A percentile compares a stretch with the other conserved stretches of the same genome.
These are phyloP conservation scores for Magnolia changhungtana DNA, from an alignment of 164 flowering plant genomes.

Conservation along the genomic window DNA sequence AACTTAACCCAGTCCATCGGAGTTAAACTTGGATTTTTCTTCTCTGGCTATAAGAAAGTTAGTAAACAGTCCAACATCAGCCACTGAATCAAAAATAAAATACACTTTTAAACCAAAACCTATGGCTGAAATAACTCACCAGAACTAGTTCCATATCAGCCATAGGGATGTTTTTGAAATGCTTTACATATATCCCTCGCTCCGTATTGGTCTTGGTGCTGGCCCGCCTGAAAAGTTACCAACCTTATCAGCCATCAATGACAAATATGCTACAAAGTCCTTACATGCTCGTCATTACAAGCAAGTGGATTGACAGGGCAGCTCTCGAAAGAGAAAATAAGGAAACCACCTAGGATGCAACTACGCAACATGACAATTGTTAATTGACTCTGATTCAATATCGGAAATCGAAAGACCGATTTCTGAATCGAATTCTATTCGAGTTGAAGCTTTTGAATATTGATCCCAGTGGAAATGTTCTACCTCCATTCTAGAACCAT, in stretches of 20 bases:
- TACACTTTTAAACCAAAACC: not conserved
- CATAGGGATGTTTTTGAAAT: constrained; percentile 97
- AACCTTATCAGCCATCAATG: not conserved
- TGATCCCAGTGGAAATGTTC: not conserved
- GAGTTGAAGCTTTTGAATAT: not conserved
- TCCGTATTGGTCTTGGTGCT: constrained; percentile 39
- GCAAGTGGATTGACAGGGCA: not conserved
- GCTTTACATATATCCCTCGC: constrained; percentile 80
- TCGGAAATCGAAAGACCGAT: not conserved
- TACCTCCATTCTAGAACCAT: not conserved
- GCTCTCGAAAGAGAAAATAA: not conserved
- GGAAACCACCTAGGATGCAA: not conserved
- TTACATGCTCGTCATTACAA: not conserved
- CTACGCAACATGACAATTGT: not conserved
- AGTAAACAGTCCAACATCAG: constrained; percentile 10
- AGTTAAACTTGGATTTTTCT: constrained; percentile 94
- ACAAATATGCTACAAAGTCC: not conserved
- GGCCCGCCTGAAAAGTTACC: constrained; percentile 53
- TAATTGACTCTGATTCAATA: not conserved
- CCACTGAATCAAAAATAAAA: constrained; percentile 1
- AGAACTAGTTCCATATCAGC: constrained; percentile 97
- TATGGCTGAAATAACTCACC: constrained; percentile 42
- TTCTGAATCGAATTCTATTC: not conserved
- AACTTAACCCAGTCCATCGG: constrained; percentile 99
- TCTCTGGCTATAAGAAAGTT: constrained; percentile 65